Evolutionary conservation across 768 basidiomycete species (phyloP), one percentile per base, ranked within the genome.

Genomic region (Neoboletus brunneissimus): DNA sequence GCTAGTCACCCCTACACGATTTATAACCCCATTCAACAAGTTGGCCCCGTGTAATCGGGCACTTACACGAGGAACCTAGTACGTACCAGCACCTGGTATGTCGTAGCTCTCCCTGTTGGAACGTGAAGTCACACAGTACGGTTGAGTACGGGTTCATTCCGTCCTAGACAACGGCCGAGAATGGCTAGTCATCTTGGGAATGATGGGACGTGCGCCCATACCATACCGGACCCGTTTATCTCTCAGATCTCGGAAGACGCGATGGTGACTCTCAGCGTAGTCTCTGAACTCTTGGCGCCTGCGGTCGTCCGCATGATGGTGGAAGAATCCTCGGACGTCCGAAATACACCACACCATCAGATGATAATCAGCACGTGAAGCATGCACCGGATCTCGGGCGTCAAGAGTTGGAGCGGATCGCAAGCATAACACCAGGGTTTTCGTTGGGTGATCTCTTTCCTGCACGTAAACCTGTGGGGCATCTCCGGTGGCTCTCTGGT

Each of bases 291-390:
- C 23, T 34, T 29, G 9, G 4, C 16, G 7, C 15, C 18, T 29
- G 12, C 18, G 27, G 31, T 31, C 10, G 32, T 31, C 40, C 1
- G 3, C n/a, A 6, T 12, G 11, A 23, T 16, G 27, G 40, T 23
- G 11, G 12, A 20, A 4, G 22, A 15, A 25, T 32, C 55, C 48
- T 58, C 48, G 48, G 57, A 58, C 41, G 22, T 43, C 51, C 45
- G 25, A 35, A 32, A 11, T 27, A 25, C 16, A 7, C 23, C n/a
- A 22, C 29, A 16, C 25, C 5, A n/a, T 31, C 27, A 13, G 16
- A 43, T 25, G 16, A 43, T 25, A 22, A 40, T 34, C 22, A 10
- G 10, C 27, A 31, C 29, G 27, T 31, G 27, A 29, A 23, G 11
- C 13, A 23, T 20, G 40, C 27, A 12, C 32, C 38, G 3, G 9